Base-by-base conservation (phyloP, 768 basidiomycete genomes). In the Coprinellus aureogranulatus region DNA sequence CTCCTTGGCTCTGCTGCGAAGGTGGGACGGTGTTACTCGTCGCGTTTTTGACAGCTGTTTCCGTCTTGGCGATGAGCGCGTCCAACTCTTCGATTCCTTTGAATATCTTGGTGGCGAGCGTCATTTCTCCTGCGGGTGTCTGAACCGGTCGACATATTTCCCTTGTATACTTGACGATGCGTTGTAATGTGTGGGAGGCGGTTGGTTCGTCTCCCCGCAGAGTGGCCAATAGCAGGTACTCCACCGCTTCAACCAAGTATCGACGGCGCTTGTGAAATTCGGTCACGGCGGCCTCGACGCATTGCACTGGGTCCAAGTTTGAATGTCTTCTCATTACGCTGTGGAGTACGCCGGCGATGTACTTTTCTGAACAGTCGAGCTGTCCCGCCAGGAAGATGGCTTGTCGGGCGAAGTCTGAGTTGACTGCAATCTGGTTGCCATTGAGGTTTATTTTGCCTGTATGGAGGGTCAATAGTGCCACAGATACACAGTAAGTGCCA, bases 331-430 rank as follows among this genome's bases (percentile, higher is more conserved):
- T 64, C 73, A 87, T 86, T 41, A 88, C 77, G 22, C 80, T 72
- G 57, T 89, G 83, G 46, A 92, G 75, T 18, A 92, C 80, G 22
- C 77, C 77, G 3, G 92, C 90, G 51, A 87, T 73, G 70, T 90
- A 86, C 63, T 87, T 84, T 73, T 96, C 94, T 12, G 94, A 95
- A 62, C 85, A 85, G 64, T 84, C 80, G 53, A 97, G 86, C 54
- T 91, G 84, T 66, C 89, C 85, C 0, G 94, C 84, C 55, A 95
- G 82, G 70, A 92, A 90, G 55, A 90, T 69, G 55, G 80, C 83
- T 68, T 91, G 91, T 50, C 82, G 84, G 14, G 85, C 85, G 70
- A 94, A 93, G 66, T 94, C 89, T 14, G 83, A 70, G 68, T 91
- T 92, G 61, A 94, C 81, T 0, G 85, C 84, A 34, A 88, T 77